Evolutionary conservation across 2,329 filamentous ascomycete species (phyloP), one percentile per base, ranked within the genome.

Genomic region (Colletotrichum sp.): DNA sequence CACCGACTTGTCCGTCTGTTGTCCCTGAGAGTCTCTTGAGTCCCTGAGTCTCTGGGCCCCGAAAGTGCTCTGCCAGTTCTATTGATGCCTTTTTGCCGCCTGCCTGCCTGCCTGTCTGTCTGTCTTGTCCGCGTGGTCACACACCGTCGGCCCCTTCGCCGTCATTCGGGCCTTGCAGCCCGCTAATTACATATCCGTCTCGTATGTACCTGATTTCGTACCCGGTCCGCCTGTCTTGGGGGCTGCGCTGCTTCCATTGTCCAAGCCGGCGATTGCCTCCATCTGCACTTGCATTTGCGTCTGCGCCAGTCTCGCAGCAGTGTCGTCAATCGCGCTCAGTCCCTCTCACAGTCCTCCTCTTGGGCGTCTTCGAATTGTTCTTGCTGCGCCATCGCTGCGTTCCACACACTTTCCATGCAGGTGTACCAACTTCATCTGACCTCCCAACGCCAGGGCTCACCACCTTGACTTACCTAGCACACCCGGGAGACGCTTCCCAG

Each of bases 371-470:
- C 39, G 32, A 59, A 60, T 36, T 68, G 32, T 68, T 72, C 48
- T 34, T 59, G 60, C 52, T 59, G 63, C 52, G 32, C 65, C 65
- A 48, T 22, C 48, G 62, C 34, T 28, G 44, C 28, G 59, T 71
- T 75, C 67, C 68, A 75, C 66, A 59, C 34, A 48, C 69, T 75
- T 75, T 71, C 72, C 30, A 59, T 66, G 59, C 57, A 73, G 36
- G 24, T 68, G 55, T 67, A 60, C 68, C 69, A 75, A 75, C 52
- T 75, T 75, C 62, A 68, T 75, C 72, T 63, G 72, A 75, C 72
- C 72, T 67, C 15, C 44, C 18, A 68, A 75, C 68, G 69, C 72
- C 66, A 72, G 62, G 55, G 39, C 72, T 72, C 55, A 39, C 44
- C 39, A 55, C 36, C 66, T 39, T 72, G 28, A 65, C 64, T 69